Evolutionary conservation across 2,329 filamentous ascomycete species (phyloP).

Genomic region (Talaromyces sp.): DNA sequence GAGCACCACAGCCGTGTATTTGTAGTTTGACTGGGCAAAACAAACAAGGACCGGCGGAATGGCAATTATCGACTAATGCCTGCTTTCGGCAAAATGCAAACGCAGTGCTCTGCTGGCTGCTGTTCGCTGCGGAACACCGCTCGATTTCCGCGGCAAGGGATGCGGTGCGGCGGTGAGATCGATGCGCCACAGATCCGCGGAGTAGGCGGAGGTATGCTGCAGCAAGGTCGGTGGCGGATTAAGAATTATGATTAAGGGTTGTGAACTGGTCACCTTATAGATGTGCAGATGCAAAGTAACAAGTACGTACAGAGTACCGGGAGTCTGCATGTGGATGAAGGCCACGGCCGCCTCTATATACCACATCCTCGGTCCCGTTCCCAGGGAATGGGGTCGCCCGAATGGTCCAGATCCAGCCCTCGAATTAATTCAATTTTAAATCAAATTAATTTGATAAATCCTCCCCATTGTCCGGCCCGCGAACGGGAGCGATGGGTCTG

Average conservation of each 20-base stretch:
- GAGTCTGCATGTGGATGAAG: not conserved
- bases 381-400: not conserved
- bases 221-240: not conserved
- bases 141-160: not conserved
- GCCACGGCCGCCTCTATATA: not conserved
- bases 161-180: not conserved
- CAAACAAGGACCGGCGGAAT: not conserved
- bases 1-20: not conserved
- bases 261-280: not conserved
- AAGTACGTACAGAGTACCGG: too few relatives aligned
- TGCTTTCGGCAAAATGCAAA: not conserved
- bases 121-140: not conserved
- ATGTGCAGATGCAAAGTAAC: too few relatives aligned
- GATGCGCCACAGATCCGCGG: too few relatives aligned
- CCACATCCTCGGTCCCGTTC: too few relatives aligned
- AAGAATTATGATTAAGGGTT: not conserved
- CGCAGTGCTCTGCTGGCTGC: not conserved
- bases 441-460: not conserved
- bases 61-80: not conserved
- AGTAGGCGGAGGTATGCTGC: not conserved
- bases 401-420: not conserved
- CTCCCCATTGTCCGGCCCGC: not conserved
- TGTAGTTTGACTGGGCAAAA: not conserved
- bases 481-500: not conserved
- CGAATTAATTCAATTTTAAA: not conserved